Conservation (phyloP, 73 alveolate genomes). For the Paramecium biaurelia region DNA sequence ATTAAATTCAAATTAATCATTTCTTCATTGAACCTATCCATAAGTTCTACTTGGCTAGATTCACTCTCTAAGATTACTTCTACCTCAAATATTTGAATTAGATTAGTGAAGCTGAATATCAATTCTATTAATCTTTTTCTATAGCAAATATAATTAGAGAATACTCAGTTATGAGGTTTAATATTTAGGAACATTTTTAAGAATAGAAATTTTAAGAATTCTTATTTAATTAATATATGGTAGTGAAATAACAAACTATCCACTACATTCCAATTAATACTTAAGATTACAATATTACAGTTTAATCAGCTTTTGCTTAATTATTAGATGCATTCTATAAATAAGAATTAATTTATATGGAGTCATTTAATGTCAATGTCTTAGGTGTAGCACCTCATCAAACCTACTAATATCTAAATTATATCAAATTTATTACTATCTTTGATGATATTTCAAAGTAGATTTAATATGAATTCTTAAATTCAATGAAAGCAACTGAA, state of each 20-base stretch:
- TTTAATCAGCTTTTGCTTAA: neutral
- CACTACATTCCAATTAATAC: neutral
- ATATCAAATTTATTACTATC: neutral
- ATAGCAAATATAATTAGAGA: neutral
- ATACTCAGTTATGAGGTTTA: neutral
- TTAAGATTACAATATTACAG: neutral
- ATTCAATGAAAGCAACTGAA: neutral
- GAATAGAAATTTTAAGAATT: neutral
- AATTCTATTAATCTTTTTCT: neutral
- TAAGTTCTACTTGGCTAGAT: neutral
- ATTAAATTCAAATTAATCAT: neutral
- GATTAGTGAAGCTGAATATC: neutral
- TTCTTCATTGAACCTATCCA: neutral
- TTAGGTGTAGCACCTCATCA: neutral
- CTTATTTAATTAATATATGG: neutral
- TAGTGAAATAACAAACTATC: neutral
- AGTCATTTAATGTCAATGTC: neutral
- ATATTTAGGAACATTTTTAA: neutral
- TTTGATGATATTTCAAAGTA: neutral
- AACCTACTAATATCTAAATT: neutral
- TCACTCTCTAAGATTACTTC: neutral
- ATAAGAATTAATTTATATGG: neutral
- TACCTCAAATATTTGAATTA: neutral
- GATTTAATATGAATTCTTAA: neutral
- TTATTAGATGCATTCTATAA: conserved; percentile 2